A percentile compares a stretch with the other conserved stretches of the same genome.
Conservation (phyloP, 1,139 yeast species). For the Wickerhamomyces sp. region DNA sequence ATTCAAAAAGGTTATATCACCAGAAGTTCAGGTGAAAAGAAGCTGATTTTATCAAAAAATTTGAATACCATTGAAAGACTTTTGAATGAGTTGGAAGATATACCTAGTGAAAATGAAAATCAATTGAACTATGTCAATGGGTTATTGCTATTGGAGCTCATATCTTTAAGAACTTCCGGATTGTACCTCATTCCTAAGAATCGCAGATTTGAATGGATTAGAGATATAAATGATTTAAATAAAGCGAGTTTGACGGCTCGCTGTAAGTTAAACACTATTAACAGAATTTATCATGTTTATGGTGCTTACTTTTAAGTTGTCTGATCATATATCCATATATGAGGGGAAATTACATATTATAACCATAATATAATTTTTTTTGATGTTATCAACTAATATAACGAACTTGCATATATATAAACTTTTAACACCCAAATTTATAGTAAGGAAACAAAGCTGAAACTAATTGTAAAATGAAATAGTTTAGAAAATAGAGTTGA, state of each 20-base stretch:
- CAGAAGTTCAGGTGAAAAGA: slow-evolving; percentile 18
- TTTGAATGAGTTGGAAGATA: slow-evolving; percentile 27
- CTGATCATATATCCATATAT: background rate
- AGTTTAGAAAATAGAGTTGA: slow-evolving; percentile 73
- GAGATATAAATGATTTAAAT: slow-evolving; percentile 52
- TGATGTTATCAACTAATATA: background rate
- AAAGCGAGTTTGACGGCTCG: slow-evolving; percentile 28
- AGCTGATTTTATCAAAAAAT: slow-evolving; percentile 41
- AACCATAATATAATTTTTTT: too few species aligned
- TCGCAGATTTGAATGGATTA: slow-evolving; percentile 45
- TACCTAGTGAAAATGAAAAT: slow-evolving; percentile 15
- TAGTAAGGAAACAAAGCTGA: background rate
- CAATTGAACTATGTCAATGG: slow-evolving; percentile 35
- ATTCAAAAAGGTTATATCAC: slow-evolving; percentile 35
- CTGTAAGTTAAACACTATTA: slow-evolving; percentile 40
- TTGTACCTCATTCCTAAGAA: slow-evolving; percentile 42
- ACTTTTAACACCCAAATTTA: background rate
- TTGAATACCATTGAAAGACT: slow-evolving; percentile 58
- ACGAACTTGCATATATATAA: background rate
- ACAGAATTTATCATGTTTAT: slow-evolving; percentile 36
- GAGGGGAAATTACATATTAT: too few species aligned
- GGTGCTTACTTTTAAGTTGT: slow-evolving; percentile 2
- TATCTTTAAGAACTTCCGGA: slow-evolving; percentile 49
- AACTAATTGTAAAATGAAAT: background rate
- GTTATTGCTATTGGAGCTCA: slow-evolving; percentile 51